phyloP scores from a whole-genome alignment of 1,139 yeast genomes.

The Geotrichum phurueaensis region DNA sequence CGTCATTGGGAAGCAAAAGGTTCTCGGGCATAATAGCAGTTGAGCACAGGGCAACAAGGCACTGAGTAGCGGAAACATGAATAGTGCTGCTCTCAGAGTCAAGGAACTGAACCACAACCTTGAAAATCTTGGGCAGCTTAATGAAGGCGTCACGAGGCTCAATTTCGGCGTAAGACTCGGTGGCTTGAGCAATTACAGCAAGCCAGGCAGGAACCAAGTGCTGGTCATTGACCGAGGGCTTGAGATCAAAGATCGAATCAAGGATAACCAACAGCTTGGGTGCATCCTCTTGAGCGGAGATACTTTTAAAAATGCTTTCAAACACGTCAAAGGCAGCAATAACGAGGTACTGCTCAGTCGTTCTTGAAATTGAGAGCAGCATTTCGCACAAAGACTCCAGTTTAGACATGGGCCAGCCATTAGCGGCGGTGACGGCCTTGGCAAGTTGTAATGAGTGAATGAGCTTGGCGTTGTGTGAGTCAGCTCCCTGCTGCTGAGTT shows the following conservation, averaged over 20 bases:
- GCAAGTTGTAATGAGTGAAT: slow-evolving; percentile 77
- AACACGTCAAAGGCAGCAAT: slow-evolving; percentile 79
- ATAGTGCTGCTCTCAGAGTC: slow-evolving; percentile 63
- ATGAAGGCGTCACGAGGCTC: slow-evolving; percentile 53
- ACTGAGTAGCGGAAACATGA: slow-evolving; percentile 74
- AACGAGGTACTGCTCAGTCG: slow-evolving; percentile 78
- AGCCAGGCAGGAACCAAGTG: slow-evolving; percentile 93
- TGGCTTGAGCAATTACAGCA: slow-evolving; percentile 86
- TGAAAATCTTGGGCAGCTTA: slow-evolving; percentile 53
- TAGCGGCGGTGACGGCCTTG: slow-evolving; percentile 59
- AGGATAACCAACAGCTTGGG: slow-evolving; percentile 56
- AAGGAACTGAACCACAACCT: slow-evolving; percentile 54
- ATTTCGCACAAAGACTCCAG: slow-evolving; percentile 72
- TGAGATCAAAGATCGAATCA: slow-evolving; percentile 67
- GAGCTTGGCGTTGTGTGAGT: slow-evolving; percentile 43
- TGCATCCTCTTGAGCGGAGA: slow-evolving; percentile 56
- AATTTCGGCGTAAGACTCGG: slow-evolving; percentile 58
- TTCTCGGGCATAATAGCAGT: slow-evolving; percentile 59
- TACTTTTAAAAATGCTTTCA: slow-evolving; percentile 75
- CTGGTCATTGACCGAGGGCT: slow-evolving; percentile 74
- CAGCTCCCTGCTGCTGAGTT: slow-evolving; percentile 20
- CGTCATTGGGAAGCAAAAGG: slow-evolving; percentile 44
- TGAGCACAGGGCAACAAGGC: slow-evolving; percentile 64
- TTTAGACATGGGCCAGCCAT: slow-evolving; percentile 72
- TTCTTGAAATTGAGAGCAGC: slow-evolving; percentile 66